A percentile compares a stretch with the other conserved stretches of the same genome.
Evolutionary conservation across 331 rosid species (phyloP).

Genomic region (Malus hybrid): DNA sequence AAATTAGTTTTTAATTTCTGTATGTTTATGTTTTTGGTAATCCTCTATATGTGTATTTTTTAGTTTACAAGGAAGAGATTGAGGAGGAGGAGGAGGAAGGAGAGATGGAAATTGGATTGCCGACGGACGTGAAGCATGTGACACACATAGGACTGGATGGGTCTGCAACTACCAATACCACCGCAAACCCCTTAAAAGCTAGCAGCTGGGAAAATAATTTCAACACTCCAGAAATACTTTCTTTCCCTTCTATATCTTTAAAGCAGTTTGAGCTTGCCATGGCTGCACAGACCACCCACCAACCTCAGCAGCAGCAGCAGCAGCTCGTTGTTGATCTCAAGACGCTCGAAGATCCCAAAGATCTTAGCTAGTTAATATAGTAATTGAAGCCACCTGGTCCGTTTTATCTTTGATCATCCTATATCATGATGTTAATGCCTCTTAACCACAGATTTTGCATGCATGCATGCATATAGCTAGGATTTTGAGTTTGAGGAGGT

Average conservation of each 20-base stretch:
- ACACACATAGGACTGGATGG: constrained; percentile 50
- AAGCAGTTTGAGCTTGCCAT: constrained; percentile 57
- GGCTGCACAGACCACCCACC: constrained; percentile 31
- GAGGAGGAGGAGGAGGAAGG: constrained; percentile 39
- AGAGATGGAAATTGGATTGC: constrained; percentile 65
- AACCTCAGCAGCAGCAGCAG: not conserved
- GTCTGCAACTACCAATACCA: constrained; percentile 23
- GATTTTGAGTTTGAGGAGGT: no score
- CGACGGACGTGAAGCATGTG: constrained; percentile 49
- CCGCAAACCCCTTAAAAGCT: constrained; percentile 14
- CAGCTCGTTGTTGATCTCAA: not conserved
- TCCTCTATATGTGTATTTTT: no score
- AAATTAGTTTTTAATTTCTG: no score
- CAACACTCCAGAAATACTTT: constrained; percentile 27
- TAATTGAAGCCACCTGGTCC: no score
- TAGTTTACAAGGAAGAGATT: constrained; percentile 47
- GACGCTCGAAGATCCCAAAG: not conserved
- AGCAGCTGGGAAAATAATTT: constrained; percentile 27
- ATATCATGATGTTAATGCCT: no score
- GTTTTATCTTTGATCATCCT: no score
- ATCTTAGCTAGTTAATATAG: not conserved
- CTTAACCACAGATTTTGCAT: no score
- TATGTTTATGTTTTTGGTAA: no score
- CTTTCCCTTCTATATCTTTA: constrained; percentile 51
- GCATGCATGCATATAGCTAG: no score